A percentile compares a stretch with the other conserved stretches of the same genome.
phyloP scores from a whole-genome alignment of 2,329 filamentous ascomycete species.

The Sclerotinia glacialis region DNA sequence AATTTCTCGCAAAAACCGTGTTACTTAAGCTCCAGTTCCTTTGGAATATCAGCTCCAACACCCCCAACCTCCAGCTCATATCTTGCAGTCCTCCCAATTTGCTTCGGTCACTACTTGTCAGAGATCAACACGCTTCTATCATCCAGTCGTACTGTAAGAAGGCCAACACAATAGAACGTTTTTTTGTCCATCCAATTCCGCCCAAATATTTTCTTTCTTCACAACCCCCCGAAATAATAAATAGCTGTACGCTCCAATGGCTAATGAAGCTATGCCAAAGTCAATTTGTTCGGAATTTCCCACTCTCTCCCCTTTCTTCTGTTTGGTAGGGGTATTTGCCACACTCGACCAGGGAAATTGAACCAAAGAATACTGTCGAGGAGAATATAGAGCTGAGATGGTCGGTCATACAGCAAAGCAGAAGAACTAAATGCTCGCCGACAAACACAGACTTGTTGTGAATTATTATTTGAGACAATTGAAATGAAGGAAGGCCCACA shows the following conservation, averaged over 20 bases:
- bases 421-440: background rate
- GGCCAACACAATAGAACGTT: background rate
- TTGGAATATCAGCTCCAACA: background rate
- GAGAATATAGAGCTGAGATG: background rate
- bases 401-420: background rate
- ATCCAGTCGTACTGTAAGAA: background rate
- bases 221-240: background rate
- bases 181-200: background rate
- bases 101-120: too few relatives aligned
- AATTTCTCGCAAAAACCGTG: background rate
- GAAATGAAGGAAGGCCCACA: background rate
- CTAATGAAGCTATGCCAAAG: background rate
- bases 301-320: too few relatives aligned
- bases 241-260: background rate
- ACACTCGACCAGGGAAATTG: background rate
- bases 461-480: too few relatives aligned
- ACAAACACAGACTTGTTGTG: background rate
- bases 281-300: background rate
- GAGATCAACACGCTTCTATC: background rate
- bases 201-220: background rate
- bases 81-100: background rate
- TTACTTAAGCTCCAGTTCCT: too few relatives aligned
- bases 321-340: too few relatives aligned
- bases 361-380: background rate
- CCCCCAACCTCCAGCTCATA: fast-evolving